These are phyloP conservation scores for Gillenia trifoliata DNA, from an alignment of 306 rosid species.

Conservation along the genomic window DNA sequence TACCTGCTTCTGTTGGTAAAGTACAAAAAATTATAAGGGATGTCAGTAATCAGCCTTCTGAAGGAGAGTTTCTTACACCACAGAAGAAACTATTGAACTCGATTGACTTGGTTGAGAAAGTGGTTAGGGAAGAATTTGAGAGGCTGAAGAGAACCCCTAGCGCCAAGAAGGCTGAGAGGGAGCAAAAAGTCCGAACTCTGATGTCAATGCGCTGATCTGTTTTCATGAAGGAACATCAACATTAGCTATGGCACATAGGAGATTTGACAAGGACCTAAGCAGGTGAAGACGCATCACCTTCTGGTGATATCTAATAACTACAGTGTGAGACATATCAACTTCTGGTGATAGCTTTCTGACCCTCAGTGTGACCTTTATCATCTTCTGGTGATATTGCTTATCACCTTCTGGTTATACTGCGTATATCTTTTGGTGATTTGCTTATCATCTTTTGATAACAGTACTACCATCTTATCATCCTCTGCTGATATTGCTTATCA, in stretches of 20 bases:
- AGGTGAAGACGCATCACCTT: background rate
- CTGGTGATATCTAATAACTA: constrained; percentile 9
- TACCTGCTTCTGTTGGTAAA: constrained; percentile 26
- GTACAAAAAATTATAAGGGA: constrained; percentile 44
- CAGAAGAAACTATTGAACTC: constrained; percentile 71
- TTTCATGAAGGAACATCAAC: background rate
- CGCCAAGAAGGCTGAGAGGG: constrained; percentile 74
- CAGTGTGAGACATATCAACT: background rate
- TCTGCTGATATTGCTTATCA: constrained; percentile 1
- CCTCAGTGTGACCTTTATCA: background rate
- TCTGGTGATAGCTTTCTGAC: background rate
- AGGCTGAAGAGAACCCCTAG: constrained; percentile 56
- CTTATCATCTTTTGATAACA: background rate
- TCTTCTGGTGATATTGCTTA: background rate
- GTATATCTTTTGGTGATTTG: background rate
- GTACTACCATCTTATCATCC: background rate
- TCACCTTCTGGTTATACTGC: background rate
- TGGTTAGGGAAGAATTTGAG: constrained; percentile 53
- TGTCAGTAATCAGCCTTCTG: constrained; percentile 26
- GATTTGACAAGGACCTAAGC: background rate
- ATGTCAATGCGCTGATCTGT: constrained; percentile 79
- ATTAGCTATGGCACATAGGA: background rate
- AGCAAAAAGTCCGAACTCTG: constrained; percentile 53
- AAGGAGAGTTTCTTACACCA: constrained; percentile 49
- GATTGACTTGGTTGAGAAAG: constrained; percentile 61